Evolutionary conservation across 2,329 filamentous ascomycete species (phyloP).

Genomic region (Neofusicoccum kwambonambiense): DNA sequence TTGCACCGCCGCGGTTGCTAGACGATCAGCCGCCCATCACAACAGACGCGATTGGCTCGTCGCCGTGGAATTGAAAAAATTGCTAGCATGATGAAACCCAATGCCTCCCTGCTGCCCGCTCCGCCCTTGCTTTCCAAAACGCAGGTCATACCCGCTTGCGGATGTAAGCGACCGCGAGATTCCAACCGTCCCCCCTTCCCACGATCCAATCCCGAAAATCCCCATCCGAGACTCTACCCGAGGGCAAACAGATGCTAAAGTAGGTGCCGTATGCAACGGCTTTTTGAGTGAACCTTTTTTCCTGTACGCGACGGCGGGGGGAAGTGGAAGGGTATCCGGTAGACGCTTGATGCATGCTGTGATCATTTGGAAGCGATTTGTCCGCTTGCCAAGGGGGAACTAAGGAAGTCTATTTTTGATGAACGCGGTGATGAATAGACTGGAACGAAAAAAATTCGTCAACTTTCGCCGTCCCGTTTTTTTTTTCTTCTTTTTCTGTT

Average conservation of each 20-base stretch:
- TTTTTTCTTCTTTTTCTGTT: neutral
- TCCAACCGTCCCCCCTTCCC: too few relatives aligned
- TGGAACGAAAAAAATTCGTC: neutral
- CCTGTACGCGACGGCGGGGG: neutral
- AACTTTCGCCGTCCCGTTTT: neutral
- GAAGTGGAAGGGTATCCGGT: neutral
- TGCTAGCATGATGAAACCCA: slow-evolving; percentile 6
- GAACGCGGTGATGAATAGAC: neutral
- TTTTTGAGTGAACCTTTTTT: neutral
- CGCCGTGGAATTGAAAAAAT: neutral
- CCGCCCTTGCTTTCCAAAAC: neutral
- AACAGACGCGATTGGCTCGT: neutral
- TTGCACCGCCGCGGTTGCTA: neutral
- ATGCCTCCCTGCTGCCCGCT: neutral
- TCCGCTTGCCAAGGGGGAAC: neutral
- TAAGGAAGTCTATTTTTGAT: slow-evolving; percentile 14
- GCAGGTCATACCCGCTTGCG: neutral
- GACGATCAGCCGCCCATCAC: neutral
- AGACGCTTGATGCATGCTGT: slow-evolving; percentile 1
- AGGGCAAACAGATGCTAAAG: too few relatives aligned
- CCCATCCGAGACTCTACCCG: too few relatives aligned
- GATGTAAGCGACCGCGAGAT: neutral
- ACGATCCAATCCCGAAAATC: too few relatives aligned
- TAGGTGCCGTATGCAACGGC: too few relatives aligned
- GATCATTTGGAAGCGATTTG: neutral